Conservation (phyloP, 345 rosid genomes). For the Populus deltoides region DNA sequence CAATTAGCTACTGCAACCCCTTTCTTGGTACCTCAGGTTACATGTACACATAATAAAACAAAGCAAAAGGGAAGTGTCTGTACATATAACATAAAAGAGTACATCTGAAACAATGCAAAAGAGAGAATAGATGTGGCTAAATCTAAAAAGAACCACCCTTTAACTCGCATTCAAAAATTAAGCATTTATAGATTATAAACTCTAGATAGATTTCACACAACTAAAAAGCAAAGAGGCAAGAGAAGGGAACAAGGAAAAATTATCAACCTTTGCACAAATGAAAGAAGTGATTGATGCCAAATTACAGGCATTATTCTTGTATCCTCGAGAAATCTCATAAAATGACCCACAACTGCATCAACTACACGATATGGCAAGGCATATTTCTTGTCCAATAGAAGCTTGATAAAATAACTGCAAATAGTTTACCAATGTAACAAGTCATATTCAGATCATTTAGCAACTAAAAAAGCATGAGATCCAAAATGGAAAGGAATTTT, state of each 20-base stretch:
- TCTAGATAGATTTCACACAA: neutral
- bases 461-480: constrained; percentile 6
- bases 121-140: neutral
- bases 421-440: constrained; percentile 4
- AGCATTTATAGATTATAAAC: neutral
- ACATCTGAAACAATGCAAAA: neutral
- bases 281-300: constrained; percentile 96
- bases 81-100: neutral
- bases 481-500: neutral
- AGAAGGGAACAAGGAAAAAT: neutral
- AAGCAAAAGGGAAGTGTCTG: neutral
- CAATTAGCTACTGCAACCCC: neutral
- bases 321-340: constrained; percentile 74
- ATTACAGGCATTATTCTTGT: constrained; percentile 89
- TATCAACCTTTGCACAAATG: constrained; percentile 81
- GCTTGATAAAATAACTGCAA: constrained; percentile 85
- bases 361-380: constrained; percentile 80
- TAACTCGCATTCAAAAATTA: neutral
- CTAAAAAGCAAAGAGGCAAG: neutral
- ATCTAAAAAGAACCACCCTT: neutral
- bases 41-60: neutral
- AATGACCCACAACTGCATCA: constrained; percentile 77
- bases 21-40: neutral
- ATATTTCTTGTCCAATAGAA: constrained; percentile 88
- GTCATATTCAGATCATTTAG: neutral